These are phyloP conservation scores for Prunus mume DNA, from an alignment of 306 rosid genomes.

Conservation along the genomic window DNA sequence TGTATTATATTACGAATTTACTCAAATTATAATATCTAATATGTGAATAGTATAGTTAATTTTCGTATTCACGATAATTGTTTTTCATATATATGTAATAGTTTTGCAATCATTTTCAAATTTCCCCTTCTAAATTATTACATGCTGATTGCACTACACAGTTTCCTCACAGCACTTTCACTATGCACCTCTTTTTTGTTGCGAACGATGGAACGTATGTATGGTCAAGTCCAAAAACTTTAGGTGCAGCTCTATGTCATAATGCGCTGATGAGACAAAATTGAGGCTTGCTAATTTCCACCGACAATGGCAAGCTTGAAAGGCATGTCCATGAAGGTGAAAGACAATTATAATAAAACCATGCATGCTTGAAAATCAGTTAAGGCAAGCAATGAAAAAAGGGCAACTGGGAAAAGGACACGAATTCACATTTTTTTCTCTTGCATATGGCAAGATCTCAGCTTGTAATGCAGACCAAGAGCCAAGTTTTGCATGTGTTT, in stretches of 20 bases:
- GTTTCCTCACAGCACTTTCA: neutral
- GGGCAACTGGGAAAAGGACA: neutral
- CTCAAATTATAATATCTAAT: neutral
- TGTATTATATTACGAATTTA: too few relatives aligned
- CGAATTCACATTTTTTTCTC: neutral
- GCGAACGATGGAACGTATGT: constrained; percentile 12
- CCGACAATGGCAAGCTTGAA: neutral
- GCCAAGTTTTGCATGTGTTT: neutral
- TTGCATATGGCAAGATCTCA: neutral
- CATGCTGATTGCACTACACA: neutral
- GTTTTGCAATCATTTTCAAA: neutral
- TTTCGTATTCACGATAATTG: too few relatives aligned
- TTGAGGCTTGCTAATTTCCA: constrained; percentile 2
- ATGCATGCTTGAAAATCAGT: constrained; percentile 13
- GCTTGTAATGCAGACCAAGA: neutral
- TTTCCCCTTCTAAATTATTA: neutral
- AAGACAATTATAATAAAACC: neutral
- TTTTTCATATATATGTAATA: too few relatives aligned
- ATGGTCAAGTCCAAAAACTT: neutral
- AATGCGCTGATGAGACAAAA: constrained; percentile 5
- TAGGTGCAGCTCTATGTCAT: neutral
- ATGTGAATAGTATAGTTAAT: too few relatives aligned
- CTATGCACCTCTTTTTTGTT: neutral
- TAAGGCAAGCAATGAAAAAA: neutral
- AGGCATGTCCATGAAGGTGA: constrained; percentile 15